Evolutionary conservation across 768 basidiomycete species (phyloP), one percentile per base, ranked within the genome.

Genomic region (Leucocoprinus sp.): DNA sequence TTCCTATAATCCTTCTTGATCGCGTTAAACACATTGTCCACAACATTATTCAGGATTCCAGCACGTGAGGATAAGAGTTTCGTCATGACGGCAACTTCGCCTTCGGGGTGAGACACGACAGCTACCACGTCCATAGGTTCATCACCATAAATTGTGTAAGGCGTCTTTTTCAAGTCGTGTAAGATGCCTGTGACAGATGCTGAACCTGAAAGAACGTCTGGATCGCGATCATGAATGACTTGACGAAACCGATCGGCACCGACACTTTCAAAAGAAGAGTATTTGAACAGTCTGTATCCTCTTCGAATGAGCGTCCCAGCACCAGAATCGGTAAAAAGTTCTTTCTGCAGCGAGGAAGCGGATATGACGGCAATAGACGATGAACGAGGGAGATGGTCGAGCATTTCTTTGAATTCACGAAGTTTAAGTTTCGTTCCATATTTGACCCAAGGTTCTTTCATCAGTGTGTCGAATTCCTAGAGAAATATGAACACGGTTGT

Each of bases 391-490:
- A 98, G 90, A 68, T 93, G 85, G 60, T 98, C 96, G 35, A 99
- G 79, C 43, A 99, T 82, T 59, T 98, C 96, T 68, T 99, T 99
- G 75, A 99, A 97, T 64, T 98, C 95, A 52, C 96, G 85, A 47
- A 99, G 76, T 69, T 98, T 98, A 64, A 99, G 87, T 66, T 99
- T 99, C 52, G 95, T 98, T 50, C 95, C 96, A 61, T 82, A 97
- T 63, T 96, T 96, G 64, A 99, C 95, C 96, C 96, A 99, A 5
- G 93, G 78, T 66, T 98, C 87, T 59, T 93, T 93, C 93, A 98
- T 89, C 48, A 99, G 82, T 18, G 77, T 76, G 54, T 95, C 89
- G 65, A 95, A 98, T 69, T 99, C 96, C 86, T 92, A 57, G 18
- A 6, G 18, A 29, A 8, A 42, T 3, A n/a, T 2, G 17, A 19